A percentile compares a stretch with the other conserved stretches of the same genome.
phyloP scores from a whole-genome alignment of 164 flowering plant species.

The Buxus sempervirens region DNA sequence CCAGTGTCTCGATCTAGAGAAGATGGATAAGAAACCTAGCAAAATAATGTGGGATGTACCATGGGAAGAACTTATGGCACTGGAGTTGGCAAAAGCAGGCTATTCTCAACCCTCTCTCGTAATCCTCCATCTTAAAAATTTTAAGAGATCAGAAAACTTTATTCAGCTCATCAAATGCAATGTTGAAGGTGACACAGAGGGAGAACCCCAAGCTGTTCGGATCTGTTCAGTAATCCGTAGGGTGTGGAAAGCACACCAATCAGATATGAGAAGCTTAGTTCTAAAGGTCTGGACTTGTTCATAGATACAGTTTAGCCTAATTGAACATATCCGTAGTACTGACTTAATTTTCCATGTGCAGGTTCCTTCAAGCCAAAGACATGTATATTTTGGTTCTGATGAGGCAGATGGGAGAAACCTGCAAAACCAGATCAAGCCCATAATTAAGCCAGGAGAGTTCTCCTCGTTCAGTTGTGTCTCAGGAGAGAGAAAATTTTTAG shows the following conservation, averaged over 20 bases:
- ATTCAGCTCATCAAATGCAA: constrained; percentile 77
- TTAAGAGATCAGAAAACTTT: constrained; percentile 69
- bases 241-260: constrained; percentile 76
- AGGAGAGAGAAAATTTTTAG: constrained; percentile 45
- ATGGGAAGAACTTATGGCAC: constrained; percentile 87
- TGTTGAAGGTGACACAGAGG: constrained; percentile 48
- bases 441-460: constrained; percentile 48
- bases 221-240: constrained; percentile 66
- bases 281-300: constrained; percentile 49
- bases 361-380: constrained; percentile 87
- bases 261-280: constrained; percentile 44
- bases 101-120: constrained; percentile 70
- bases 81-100: constrained; percentile 90
- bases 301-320: constrained; percentile 2
- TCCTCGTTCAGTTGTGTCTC: constrained; percentile 42
- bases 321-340: not conserved
- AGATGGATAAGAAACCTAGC: constrained; percentile 84
- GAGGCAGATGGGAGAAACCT: constrained; percentile 49
- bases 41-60: constrained; percentile 97
- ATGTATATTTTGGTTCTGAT: constrained; percentile 59
- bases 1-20: constrained; percentile 64
- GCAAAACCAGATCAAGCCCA: constrained; percentile 33
- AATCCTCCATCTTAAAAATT: constrained; percentile 82
- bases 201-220: constrained; percentile 68
- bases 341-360: constrained; percentile 23